A percentile compares a stretch with the other conserved stretches of the same genome.
Evolutionary conservation across 371 early-diverging fungal species (phyloP).

Genomic region (Lichtheimia ramosa): DNA sequence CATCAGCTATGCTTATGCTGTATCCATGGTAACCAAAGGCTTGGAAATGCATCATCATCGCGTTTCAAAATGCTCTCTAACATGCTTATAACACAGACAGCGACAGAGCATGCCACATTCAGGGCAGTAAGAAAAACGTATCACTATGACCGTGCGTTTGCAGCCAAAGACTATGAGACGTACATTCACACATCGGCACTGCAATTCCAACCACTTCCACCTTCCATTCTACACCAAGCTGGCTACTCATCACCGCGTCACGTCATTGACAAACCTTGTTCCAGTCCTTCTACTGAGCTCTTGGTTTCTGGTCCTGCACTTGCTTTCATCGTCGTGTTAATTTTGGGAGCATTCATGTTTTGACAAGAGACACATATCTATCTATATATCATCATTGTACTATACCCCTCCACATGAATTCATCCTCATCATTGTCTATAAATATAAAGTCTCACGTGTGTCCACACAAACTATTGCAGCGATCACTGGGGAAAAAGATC

Average conservation of each 20-base stretch:
- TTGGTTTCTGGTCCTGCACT: constrained; percentile 17
- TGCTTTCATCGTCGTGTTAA: constrained; percentile 19
- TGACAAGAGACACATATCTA: background rate
- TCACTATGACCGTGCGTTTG: constrained; percentile 6
- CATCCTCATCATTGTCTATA: too few species aligned
- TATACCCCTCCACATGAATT: too few species aligned
- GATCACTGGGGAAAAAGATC: too few species aligned
- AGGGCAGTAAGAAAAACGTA: constrained; percentile 10
- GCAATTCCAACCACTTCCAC: background rate
- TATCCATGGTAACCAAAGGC: constrained; percentile 1
- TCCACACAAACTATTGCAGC: too few species aligned
- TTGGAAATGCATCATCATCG: too few species aligned
- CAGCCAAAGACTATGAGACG: constrained; percentile 12
- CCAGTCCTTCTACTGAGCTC: constrained; percentile 4
- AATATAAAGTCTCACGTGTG: too few species aligned
- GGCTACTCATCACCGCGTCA: constrained; percentile 3
- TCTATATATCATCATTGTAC: background rate
- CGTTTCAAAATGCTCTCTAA: too few species aligned
- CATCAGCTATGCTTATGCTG: background rate
- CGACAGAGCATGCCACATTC: background rate
- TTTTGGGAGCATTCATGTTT: constrained; percentile 19
- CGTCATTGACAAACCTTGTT: background rate
- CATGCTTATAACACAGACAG: too few species aligned
- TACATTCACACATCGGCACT: constrained; percentile 8
- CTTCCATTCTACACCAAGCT: background rate